These are phyloP conservation scores for Schizothecium vesticola DNA, from an alignment of 495 filamentous ascomycete genomes.

Conservation along the genomic window DNA sequence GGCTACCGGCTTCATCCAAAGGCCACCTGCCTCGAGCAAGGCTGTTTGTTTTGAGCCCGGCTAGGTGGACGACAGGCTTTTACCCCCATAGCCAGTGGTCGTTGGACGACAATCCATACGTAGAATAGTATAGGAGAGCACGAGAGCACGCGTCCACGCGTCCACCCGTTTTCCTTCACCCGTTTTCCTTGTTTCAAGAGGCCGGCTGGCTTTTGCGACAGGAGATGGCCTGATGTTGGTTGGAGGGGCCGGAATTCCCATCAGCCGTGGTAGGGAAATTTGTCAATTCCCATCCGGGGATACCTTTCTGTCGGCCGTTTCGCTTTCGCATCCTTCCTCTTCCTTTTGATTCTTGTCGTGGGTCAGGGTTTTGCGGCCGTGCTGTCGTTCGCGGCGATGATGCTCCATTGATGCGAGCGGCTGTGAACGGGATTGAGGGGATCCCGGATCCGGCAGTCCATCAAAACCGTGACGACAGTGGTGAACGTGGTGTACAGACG, in stretches of 20 bases:
- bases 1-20: too few species aligned
- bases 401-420: neutral
- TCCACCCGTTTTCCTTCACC: too few species aligned
- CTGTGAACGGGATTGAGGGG: neutral
- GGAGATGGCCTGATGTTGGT: constrained; percentile 7
- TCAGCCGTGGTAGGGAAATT: constrained; percentile 2
- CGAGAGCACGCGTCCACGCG: too few species aligned
- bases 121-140: too few species aligned
- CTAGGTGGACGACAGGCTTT: too few species aligned
- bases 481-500: too few species aligned
- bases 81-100: too few species aligned
- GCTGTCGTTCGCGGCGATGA: neutral
- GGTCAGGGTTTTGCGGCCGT: neutral
- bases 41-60: too few species aligned
- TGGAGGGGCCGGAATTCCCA: neutral
- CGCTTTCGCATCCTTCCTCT: neutral
- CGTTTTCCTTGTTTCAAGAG: too few species aligned
- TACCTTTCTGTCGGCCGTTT: neutral
- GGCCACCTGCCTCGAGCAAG: too few species aligned
- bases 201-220: too few species aligned
- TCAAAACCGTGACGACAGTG: neutral
- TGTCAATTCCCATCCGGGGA: constrained; percentile 12
- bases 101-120: too few species aligned
- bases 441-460: neutral
- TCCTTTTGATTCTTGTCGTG: neutral